Conservation (phyloP, 139 green algal genomes). For the Haematococcus sp. region DNA sequence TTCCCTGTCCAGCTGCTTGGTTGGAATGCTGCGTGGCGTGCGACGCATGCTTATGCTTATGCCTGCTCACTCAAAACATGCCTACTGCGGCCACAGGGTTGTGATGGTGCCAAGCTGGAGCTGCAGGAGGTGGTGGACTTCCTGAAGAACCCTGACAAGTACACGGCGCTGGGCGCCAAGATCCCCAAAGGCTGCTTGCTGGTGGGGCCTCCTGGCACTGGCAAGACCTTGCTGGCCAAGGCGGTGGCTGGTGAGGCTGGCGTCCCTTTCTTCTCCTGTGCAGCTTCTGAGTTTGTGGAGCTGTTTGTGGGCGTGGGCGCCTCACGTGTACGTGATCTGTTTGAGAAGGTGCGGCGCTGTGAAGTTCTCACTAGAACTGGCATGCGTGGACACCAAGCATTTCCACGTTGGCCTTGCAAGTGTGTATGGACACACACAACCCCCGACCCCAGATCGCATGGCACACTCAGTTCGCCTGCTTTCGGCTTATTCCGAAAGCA, state of each 20-base stretch:
- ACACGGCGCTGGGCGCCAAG: slow-evolving; percentile 95
- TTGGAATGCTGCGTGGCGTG: background rate
- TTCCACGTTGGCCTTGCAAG: too few relatives aligned
- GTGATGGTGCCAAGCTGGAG: slow-evolving; percentile 96
- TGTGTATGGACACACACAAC: too few relatives aligned
- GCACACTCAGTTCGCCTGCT: too few relatives aligned
- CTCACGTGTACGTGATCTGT: slow-evolving; percentile 93
- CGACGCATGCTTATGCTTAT: slow-evolving; percentile 1
- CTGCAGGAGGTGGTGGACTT: slow-evolving; percentile 98
- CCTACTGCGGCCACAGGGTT: too few relatives aligned
- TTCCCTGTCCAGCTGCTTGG: background rate
- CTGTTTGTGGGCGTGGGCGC: slow-evolving; percentile 98
- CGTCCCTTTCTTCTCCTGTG: slow-evolving; percentile 98
- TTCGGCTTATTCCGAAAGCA: too few relatives aligned
- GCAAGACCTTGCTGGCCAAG: slow-evolving; percentile 98
- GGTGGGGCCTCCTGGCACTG: slow-evolving; percentile 60
- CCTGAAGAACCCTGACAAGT: slow-evolving; percentile 98
- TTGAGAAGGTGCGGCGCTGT: slow-evolving; percentile 85
- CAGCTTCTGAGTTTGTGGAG: slow-evolving; percentile 98
- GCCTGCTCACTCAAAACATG: too few relatives aligned
- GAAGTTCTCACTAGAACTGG: background rate
- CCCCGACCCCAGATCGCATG: too few relatives aligned
- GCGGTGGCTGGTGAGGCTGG: slow-evolving; percentile 96
- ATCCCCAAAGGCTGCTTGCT: slow-evolving; percentile 96
- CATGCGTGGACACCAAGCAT: too few relatives aligned